Conservation (phyloP, 805 yeast species). For the Yarrowia sp. region DNA sequence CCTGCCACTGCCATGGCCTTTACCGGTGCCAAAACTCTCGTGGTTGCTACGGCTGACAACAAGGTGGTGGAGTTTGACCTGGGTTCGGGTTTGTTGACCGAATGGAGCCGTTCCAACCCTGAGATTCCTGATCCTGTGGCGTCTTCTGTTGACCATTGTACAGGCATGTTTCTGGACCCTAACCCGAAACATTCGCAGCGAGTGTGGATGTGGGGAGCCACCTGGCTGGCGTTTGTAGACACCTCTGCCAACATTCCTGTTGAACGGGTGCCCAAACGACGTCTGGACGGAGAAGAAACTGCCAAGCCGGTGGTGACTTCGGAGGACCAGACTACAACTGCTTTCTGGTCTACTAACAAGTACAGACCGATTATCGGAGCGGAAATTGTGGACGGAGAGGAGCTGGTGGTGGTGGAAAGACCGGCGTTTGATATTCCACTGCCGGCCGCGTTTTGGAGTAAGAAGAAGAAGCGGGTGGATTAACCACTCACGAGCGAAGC, state of each 20-base stretch:
- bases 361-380: slow-evolving; percentile 70
- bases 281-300: slow-evolving; percentile 45
- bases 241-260: slow-evolving; percentile 54
- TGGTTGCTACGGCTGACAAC: slow-evolving; percentile 70
- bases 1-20: slow-evolving; percentile 62
- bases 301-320: slow-evolving; percentile 32
- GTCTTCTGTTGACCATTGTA: slow-evolving; percentile 59
- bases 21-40: slow-evolving; percentile 49
- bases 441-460: slow-evolving; percentile 41
- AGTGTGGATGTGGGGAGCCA: slow-evolving; percentile 84
- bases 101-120: slow-evolving; percentile 77
- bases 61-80: slow-evolving; percentile 66
- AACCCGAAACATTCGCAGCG: slow-evolving; percentile 37
- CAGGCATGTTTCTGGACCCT: slow-evolving; percentile 60
- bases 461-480: slow-evolving; percentile 31
- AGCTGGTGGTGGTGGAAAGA: slow-evolving; percentile 72
- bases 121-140: slow-evolving; percentile 69
- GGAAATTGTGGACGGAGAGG: slow-evolving; percentile 51
- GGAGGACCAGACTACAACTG: slow-evolving; percentile 34
- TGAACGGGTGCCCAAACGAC: slow-evolving; percentile 39
- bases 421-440: slow-evolving; percentile 52
- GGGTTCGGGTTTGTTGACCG: slow-evolving; percentile 43
- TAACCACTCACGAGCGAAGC: background rate
- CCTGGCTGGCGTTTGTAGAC: slow-evolving; percentile 77
- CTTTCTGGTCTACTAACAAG: slow-evolving; percentile 70